phyloP scores from a whole-genome alignment of 2,329 filamentous ascomycete species.

The Akanthomyces uredinophilus region DNA sequence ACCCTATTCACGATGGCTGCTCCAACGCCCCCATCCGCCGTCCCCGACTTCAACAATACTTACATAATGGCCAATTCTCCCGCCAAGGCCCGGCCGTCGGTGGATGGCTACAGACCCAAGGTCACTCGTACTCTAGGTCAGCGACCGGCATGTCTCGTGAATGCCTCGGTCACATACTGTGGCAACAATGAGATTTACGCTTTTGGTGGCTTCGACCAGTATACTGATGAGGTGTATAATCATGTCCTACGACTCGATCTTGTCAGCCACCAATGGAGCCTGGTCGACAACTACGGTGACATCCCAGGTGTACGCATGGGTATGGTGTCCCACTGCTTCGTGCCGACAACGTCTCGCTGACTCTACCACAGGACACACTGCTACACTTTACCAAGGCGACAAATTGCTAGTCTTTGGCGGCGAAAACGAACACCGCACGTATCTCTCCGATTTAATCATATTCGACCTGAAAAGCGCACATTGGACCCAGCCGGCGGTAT shows the following conservation, averaged over 20 bases:
- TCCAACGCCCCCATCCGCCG: slow-evolving; percentile 26
- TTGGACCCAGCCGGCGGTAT: slow-evolving; percentile 88
- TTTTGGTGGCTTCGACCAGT: slow-evolving; percentile 97
- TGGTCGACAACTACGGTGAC: slow-evolving; percentile 98
- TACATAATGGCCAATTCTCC: slow-evolving; percentile 91
- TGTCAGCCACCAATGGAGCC: slow-evolving; percentile 81
- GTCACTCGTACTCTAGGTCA: slow-evolving; percentile 74
- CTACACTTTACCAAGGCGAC: slow-evolving; percentile 86
- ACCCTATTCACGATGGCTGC: slow-evolving; percentile 22
- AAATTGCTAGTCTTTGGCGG: slow-evolving; percentile 97
- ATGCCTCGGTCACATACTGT: slow-evolving; percentile 98
- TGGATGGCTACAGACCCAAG: slow-evolving; percentile 77
- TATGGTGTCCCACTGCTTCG: slow-evolving; percentile 34
- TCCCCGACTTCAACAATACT: slow-evolving; percentile 62
- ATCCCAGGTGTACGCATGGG: slow-evolving; percentile 97
- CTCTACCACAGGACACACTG: slow-evolving; percentile 70
- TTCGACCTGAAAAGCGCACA: slow-evolving; percentile 92
- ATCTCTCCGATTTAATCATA: slow-evolving; percentile 91
- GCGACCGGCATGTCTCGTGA: slow-evolving; percentile 89
- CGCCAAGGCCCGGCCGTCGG: slow-evolving; percentile 56
- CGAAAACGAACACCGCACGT: slow-evolving; percentile 95
- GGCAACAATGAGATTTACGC: slow-evolving; percentile 97
- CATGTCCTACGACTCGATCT: slow-evolving; percentile 89
- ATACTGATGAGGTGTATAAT: slow-evolving; percentile 98
- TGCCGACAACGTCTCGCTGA: slow-evolving; percentile 14